A percentile compares a stretch with the other conserved stretches of the same genome.
Evolutionary conservation across 805 yeast species (phyloP).

Genomic region (Teunomyces gatunensis): DNA sequence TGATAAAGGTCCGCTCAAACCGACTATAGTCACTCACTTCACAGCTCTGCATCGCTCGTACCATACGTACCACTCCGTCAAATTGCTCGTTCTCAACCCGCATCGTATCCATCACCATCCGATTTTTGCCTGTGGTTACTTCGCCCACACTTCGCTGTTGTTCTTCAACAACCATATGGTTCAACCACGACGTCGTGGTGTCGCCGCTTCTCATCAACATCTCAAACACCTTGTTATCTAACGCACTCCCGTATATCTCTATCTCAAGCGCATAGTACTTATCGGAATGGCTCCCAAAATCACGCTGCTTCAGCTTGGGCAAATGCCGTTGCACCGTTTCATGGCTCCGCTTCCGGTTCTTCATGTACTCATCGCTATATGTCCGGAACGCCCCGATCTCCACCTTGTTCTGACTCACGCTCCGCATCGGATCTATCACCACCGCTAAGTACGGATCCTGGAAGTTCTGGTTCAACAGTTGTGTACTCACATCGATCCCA

Average conservation of each 20-base stretch:
- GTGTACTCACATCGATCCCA: conserved; percentile 91
- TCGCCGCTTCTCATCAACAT: conserved; percentile 10
- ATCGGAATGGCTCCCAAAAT: conserved; percentile 69
- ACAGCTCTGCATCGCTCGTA: conserved; percentile 1
- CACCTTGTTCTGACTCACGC: conserved; percentile 58
- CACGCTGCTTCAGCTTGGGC: conserved; percentile 55
- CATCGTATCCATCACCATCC: neutral
- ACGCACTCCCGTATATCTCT: conserved; percentile 51
- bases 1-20: conserved; percentile 2
- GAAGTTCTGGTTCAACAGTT: conserved; percentile 74
- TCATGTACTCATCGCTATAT: conserved; percentile 37
- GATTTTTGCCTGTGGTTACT: neutral
- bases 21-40: neutral
- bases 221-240: conserved; percentile 35
- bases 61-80: neutral
- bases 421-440: conserved; percentile 80
- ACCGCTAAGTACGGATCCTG: conserved; percentile 92
- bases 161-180: conserved; percentile 1
- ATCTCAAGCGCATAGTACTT: conserved; percentile 67
- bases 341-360: conserved; percentile 6
- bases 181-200: conserved; percentile 12
- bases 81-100: neutral
- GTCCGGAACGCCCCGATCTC: conserved; percentile 92
- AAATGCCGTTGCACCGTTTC: conserved; percentile 13
- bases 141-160: neutral